Base-by-base conservation (phyloP, 2,329 filamentous ascomycete genomes). In the Ascochyta lentis region DNA sequence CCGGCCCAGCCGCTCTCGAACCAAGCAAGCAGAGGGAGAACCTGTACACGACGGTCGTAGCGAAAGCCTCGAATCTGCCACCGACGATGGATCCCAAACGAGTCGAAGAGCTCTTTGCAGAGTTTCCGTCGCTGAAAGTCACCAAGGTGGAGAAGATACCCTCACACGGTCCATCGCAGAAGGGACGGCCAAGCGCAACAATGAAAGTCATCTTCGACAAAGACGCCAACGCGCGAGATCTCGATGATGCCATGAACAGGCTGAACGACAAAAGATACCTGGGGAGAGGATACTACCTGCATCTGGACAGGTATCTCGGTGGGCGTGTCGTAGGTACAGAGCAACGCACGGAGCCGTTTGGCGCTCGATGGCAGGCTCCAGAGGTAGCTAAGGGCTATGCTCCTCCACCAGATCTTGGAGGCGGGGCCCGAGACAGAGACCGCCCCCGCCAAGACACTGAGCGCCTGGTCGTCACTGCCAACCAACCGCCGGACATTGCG, bases 401-500 rank as follows among this genome's bases (percentile, higher is more conserved):
- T 19, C 67, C 68, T 13, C 68, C 69, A 15, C 63, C 67, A 42
- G 67, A 68, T 40, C 62, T 70, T 6, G 67, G 68, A 38, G 66
- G 66, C 8, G 64, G 62, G 10, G 41, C 16, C 15, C 56, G 52
- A 29, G 61, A 58, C 24, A 61, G 66, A 41, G 65, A 66, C 13
- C 56, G 61, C 4, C 54, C 59, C 3, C 68, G 65, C 12, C 61
- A 65, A 34, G 67, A 71, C 29, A 65, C 59, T 2, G 61, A 67
- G 23, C 67, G 67, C 15, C 46, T 70, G 24, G 58, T 69, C 26
- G 62, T 81, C 29, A 70, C 66, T 3, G 78, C 96, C 12, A 86
- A 86, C 58, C 83, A 89, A 6, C 94, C 94, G 1, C 83, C 84
- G 6, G 90, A 97, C 65, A 84, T 96, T 45, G 89, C 87, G 61